phyloP scores from a whole-genome alignment of 345 rosid genomes.

The Isatis tinctoria region DNA sequence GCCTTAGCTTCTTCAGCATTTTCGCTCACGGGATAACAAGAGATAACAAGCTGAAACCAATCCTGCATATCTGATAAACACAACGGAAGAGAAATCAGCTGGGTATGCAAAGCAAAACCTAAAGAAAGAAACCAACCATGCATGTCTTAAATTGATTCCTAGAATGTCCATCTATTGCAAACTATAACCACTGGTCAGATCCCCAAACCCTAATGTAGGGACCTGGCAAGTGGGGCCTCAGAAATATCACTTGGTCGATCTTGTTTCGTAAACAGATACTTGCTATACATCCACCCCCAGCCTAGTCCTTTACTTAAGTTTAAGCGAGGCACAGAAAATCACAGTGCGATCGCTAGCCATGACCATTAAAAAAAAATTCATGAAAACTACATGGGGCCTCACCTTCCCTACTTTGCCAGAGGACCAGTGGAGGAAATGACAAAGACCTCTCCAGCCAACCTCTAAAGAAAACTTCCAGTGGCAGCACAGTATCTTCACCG shows the following conservation, averaged over 20 bases:
- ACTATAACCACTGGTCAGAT: constrained; percentile 12
- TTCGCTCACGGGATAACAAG: constrained; percentile 71
- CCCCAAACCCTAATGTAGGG: not conserved
- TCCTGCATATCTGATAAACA: constrained; percentile 65
- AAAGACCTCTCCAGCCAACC: constrained; percentile 69
- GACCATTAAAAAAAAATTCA: not conserved
- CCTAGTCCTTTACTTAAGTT: constrained; percentile 7
- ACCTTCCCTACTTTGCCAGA: constrained; percentile 66
- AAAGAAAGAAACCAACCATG: not conserved
- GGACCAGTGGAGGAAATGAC: constrained; percentile 65
- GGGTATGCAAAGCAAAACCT: constrained; percentile 1
- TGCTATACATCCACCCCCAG: constrained; percentile 8
- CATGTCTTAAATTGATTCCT: constrained; percentile 3
- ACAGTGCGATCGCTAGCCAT: constrained; percentile 6
- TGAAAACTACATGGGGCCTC: constrained; percentile 2
- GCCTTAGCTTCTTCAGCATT: constrained; percentile 45
- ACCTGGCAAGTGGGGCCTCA: not conserved
- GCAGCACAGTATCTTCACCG: constrained; percentile 26
- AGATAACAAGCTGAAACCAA: constrained; percentile 74
- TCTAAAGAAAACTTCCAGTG: constrained; percentile 44
- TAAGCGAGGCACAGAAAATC: constrained; percentile 1
- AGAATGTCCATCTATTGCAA: constrained; percentile 12
- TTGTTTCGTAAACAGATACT: not conserved
- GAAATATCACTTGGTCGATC: not conserved
- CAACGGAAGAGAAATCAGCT: constrained; percentile 22